A percentile compares a stretch with the other conserved stretches of the same genome.
phyloP scores from a whole-genome alignment of 2,329 filamentous ascomycete species.

The Aschersonia sp. region DNA sequence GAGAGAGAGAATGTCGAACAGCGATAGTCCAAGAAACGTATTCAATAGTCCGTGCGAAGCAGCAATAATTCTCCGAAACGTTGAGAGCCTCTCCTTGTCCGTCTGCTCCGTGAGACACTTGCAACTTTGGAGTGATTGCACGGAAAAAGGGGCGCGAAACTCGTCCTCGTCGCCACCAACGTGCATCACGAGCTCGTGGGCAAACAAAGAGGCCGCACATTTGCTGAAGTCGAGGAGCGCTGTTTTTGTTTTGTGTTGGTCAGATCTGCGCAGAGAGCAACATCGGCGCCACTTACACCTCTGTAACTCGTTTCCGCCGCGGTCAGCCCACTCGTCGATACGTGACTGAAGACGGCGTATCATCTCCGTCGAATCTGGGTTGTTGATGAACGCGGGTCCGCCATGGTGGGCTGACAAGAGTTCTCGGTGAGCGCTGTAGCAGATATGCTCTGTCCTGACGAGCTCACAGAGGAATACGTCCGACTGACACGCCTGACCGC shows the following conservation, averaged over 20 bases:
- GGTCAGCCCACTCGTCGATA: not conserved
- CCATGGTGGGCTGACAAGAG: not conserved
- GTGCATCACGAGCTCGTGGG: slow-evolving; percentile 2
- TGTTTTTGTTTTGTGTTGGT: not conserved
- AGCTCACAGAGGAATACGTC: slow-evolving; percentile 3
- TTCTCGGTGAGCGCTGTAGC: not conserved
- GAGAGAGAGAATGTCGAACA: slow-evolving; percentile 1
- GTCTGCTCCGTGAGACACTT: slow-evolving; percentile 1
- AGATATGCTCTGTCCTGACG: slow-evolving; percentile 1
- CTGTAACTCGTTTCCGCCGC: not conserved
- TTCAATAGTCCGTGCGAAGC: slow-evolving; percentile 2
- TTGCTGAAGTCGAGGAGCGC: slow-evolving; percentile 1
- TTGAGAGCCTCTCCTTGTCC: not conserved
- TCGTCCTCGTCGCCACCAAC: slow-evolving; percentile 1
- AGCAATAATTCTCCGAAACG: slow-evolving; percentile 1
- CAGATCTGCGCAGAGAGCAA: not conserved
- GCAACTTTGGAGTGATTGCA: slow-evolving; percentile 1
- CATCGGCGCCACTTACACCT: not conserved
- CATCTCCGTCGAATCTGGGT: not conserved
- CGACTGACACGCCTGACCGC: not conserved
- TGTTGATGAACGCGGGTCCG: not conserved
- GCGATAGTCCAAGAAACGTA: slow-evolving; percentile 1
- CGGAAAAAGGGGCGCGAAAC: slow-evolving; percentile 1
- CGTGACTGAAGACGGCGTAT: not conserved
- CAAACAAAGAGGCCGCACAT: slow-evolving; percentile 1